Conservation (phyloP, 2,329 filamentous ascomycete genomes). For the Cytospora piceae region DNA sequence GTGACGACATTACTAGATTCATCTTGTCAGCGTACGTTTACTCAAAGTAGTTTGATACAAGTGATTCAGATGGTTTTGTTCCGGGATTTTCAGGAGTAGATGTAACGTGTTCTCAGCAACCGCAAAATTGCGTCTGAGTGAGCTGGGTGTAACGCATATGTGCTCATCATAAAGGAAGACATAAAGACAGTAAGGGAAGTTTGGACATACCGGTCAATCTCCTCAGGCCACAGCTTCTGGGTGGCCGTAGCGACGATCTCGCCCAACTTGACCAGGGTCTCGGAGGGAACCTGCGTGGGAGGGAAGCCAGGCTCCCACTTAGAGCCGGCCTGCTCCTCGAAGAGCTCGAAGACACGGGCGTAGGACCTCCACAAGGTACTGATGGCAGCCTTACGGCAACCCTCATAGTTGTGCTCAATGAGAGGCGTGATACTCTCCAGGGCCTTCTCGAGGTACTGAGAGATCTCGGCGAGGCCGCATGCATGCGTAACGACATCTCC, state of each 20-base stretch:
- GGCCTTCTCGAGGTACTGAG: conserved; percentile 87
- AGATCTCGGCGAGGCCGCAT: conserved; percentile 70
- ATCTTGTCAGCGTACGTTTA: conserved; percentile 47
- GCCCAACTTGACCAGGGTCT: conserved; percentile 81
- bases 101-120: conserved; percentile 86
- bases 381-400: conserved; percentile 88
- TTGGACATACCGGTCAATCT: conserved; percentile 84
- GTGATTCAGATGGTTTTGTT: conserved; percentile 38
- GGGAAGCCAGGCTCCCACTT: conserved; percentile 93
- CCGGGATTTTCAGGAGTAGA: conserved; percentile 49
- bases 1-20: conserved; percentile 76
- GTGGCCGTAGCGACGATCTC: conserved; percentile 85
- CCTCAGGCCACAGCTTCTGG: conserved; percentile 82
- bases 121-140: conserved; percentile 89
- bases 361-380: conserved; percentile 93
- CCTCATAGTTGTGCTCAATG: conserved; percentile 87
- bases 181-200: conserved; percentile 27
- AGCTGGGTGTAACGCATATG: conserved; percentile 95
- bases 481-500: conserved; percentile 91
- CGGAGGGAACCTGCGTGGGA: conserved; percentile 75
- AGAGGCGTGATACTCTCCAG: conserved; percentile 81
- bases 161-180: conserved; percentile 72
- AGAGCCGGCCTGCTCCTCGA: conserved; percentile 74
- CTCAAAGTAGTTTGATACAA: conserved; percentile 27
- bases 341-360: conserved; percentile 85